These are phyloP conservation scores for Eruca vesicaria DNA, from an alignment of 441 rosid genomes.

Conservation along the genomic window DNA sequence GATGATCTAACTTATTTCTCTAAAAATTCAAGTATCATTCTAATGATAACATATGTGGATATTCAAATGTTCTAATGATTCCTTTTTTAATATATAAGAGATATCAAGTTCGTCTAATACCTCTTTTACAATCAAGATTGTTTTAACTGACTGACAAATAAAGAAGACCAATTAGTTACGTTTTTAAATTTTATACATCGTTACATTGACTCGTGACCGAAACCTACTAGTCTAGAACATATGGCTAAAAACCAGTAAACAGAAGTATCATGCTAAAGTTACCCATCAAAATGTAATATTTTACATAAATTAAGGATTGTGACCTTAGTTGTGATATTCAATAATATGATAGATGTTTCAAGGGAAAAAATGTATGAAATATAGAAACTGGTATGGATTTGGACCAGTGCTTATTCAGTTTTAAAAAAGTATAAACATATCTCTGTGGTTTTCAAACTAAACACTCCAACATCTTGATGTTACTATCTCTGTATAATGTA, in stretches of 20 bases:
- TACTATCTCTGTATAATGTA: background rate
- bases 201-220: background rate
- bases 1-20: too few relatives aligned
- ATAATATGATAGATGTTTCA: background rate
- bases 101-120: background rate
- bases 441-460: background rate
- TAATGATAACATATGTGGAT: too few relatives aligned
- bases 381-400: background rate
- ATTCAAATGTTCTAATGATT: too few relatives aligned
- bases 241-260: background rate
- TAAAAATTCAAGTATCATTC: too few relatives aligned
- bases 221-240: background rate
- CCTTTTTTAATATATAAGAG: too few relatives aligned
- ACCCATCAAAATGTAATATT: background rate
- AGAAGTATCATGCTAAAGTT: too few relatives aligned
- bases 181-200: too few relatives aligned
- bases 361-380: background rate
- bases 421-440: background rate
- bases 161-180: too few relatives aligned
- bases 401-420: background rate
- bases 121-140: background rate
- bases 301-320: background rate
- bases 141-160: too few relatives aligned
- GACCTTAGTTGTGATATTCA: background rate
- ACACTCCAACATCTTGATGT: background rate